A percentile compares a stretch with the other conserved stretches of the same genome.
phyloP scores from a whole-genome alignment of 2,329 filamentous ascomycete species.

The Xylariaceae sp. region DNA sequence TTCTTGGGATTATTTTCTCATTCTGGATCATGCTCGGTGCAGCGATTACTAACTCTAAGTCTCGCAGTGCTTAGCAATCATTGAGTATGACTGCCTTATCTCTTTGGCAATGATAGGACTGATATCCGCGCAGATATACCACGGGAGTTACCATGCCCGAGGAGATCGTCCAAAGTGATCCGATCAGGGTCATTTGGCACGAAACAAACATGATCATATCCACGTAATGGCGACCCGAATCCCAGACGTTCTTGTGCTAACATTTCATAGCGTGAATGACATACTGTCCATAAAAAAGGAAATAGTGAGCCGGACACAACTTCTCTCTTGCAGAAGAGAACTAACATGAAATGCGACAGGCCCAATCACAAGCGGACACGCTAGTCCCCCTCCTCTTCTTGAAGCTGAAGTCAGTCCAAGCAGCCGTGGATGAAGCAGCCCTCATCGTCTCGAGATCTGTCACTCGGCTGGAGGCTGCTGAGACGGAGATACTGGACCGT shows the following conservation, averaged over 20 bases:
- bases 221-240: neutral
- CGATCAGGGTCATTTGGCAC: slow-evolving; percentile 6
- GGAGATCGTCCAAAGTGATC: neutral
- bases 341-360: neutral
- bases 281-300: slow-evolving; percentile 13
- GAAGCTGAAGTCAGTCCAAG: neutral
- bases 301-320: neutral
- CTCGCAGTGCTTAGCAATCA: too few species aligned
- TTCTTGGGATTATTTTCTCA: too few species aligned
- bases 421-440: neutral
- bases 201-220: slow-evolving; percentile 10
- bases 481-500: neutral
- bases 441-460: neutral
- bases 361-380: slow-evolving; percentile 1
- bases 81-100: too few species aligned
- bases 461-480: neutral
- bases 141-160: neutral
- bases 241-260: too few species aligned
- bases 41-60: too few species aligned
- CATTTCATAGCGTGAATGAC: slow-evolving; percentile 5
- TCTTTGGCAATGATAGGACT: too few species aligned
- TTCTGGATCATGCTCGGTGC: too few species aligned
- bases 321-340: too few species aligned
- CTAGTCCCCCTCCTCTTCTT: slow-evolving; percentile 6
- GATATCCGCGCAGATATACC: too few species aligned